phyloP scores from a whole-genome alignment of 345 rosid species.

The Pistacia vera region DNA sequence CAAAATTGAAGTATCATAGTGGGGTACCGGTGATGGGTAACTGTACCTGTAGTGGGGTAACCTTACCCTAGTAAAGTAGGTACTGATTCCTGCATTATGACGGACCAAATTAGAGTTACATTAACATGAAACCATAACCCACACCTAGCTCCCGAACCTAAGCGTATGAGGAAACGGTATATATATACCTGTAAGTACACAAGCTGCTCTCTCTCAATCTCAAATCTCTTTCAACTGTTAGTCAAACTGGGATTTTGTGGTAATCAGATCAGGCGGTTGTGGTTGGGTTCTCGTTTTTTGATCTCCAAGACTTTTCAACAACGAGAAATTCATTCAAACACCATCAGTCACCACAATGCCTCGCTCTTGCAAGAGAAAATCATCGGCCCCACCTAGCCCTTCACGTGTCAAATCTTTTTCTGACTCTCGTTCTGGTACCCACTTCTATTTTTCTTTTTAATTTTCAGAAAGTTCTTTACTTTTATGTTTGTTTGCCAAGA shows the following conservation, averaged over 20 bases:
- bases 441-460: not conserved
- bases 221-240: not conserved
- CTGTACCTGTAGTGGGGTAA: no score
- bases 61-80: no score
- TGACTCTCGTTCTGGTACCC: slow-evolving; percentile 27
- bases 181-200: no score
- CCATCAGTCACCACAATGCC: slow-evolving; percentile 26
- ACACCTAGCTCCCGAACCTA: no score
- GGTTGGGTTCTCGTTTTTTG: not conserved
- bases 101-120: no score
- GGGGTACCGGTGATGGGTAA: no score
- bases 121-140: no score
- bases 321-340: not conserved
- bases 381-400: slow-evolving; percentile 39
- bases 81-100: no score
- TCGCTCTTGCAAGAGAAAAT: slow-evolving; percentile 50
- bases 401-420: slow-evolving; percentile 33
- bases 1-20: no score
- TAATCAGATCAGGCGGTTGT: slow-evolving; percentile 30
- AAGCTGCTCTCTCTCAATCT: not conserved
- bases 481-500: slow-evolving; percentile 22
- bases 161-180: no score
- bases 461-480: not conserved
- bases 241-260: slow-evolving; percentile 27
- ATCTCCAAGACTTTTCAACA: not conserved